phyloP scores from a whole-genome alignment of 768 basidiomycete species.

The Podaxis sp. region DNA sequence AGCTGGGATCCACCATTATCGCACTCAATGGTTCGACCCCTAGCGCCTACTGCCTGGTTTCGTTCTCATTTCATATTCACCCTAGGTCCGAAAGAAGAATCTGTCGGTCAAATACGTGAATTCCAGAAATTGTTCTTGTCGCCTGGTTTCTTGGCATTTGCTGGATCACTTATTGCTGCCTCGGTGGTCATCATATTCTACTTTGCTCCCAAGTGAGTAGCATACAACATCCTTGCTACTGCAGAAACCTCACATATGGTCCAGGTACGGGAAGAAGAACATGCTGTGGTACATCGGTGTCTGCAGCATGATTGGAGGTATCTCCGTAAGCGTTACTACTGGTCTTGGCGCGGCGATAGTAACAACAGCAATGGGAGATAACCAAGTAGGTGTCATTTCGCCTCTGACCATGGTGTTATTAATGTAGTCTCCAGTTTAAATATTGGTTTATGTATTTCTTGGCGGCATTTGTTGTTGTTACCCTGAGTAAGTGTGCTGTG shows the following conservation, averaged over 20 bases:
- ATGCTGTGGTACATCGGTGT: conserved; percentile 96
- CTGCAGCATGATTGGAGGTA: conserved; percentile 95
- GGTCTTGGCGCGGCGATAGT: conserved; percentile 92
- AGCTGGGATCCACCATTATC: conserved; percentile 86
- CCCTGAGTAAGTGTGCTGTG: conserved; percentile 58
- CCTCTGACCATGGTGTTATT: not conserved
- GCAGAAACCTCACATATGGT: not conserved
- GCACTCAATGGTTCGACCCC: conserved; percentile 70
- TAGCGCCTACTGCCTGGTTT: not conserved
- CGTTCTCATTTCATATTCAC: conserved; percentile 21
- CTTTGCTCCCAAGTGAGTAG: conserved; percentile 69
- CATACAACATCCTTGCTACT: not conserved
- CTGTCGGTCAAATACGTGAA: conserved; percentile 61
- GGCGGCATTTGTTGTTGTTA: conserved; percentile 75
- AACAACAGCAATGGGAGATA: conserved; percentile 66
- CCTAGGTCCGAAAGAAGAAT: conserved; percentile 62
- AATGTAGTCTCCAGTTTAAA: conserved; percentile 57
- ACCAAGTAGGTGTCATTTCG: conserved; percentile 49
- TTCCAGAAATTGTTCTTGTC: conserved; percentile 82
- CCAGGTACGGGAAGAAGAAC: conserved; percentile 79
- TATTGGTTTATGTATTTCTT: conserved; percentile 92
- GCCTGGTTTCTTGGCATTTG: conserved; percentile 76
- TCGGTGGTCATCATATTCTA: conserved; percentile 74
- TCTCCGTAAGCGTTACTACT: conserved; percentile 91
- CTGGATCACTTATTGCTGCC: conserved; percentile 54